Conservation (phyloP, 2,329 filamentous ascomycete species). For the Fusarium irregulare region DNA sequence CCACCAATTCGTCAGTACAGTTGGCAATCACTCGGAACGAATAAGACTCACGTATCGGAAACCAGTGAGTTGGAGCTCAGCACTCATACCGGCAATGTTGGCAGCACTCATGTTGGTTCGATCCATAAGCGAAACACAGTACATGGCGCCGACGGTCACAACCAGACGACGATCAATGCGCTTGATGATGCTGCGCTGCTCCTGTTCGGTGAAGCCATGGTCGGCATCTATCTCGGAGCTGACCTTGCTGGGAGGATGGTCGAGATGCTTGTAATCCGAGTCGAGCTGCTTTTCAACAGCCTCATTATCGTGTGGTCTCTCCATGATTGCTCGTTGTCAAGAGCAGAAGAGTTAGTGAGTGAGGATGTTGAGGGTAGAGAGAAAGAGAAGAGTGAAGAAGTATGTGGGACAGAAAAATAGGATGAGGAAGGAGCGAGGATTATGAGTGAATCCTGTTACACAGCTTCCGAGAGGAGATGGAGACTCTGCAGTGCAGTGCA, state of each 20-base stretch:
- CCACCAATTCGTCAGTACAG: slow-evolving; percentile 1
- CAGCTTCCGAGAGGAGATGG: slow-evolving; percentile 14
- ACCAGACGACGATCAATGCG: slow-evolving; percentile 76
- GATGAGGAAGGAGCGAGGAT: slow-evolving; percentile 11
- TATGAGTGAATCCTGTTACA: slow-evolving; percentile 27
- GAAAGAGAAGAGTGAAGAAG: not conserved
- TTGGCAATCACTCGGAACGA: rapidly evolving
- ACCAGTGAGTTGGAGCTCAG: slow-evolving; percentile 59
- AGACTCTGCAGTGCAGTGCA: not conserved
- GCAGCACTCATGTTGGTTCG: slow-evolving; percentile 80
- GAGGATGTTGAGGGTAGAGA: not conserved
- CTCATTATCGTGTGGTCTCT: slow-evolving; percentile 32
- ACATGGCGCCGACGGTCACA: slow-evolving; percentile 71
- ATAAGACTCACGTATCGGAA: slow-evolving; percentile 57
- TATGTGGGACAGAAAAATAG: slow-evolving; percentile 3
- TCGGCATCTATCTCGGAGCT: slow-evolving; percentile 47
- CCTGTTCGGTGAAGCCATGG: slow-evolving; percentile 65
- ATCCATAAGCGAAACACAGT: slow-evolving; percentile 83
- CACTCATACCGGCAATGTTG: slow-evolving; percentile 73
- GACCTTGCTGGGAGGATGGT: slow-evolving; percentile 37
- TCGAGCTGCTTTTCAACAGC: slow-evolving; percentile 45
- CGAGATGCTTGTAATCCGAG: slow-evolving; percentile 44
- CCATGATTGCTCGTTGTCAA: slow-evolving; percentile 36
- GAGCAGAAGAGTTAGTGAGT: not conserved
- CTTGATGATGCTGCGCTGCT: slow-evolving; percentile 75